Evolutionary conservation across 2,329 filamentous ascomycete species (phyloP).

Genomic region (Myriosclerotinia scirpicola): DNA sequence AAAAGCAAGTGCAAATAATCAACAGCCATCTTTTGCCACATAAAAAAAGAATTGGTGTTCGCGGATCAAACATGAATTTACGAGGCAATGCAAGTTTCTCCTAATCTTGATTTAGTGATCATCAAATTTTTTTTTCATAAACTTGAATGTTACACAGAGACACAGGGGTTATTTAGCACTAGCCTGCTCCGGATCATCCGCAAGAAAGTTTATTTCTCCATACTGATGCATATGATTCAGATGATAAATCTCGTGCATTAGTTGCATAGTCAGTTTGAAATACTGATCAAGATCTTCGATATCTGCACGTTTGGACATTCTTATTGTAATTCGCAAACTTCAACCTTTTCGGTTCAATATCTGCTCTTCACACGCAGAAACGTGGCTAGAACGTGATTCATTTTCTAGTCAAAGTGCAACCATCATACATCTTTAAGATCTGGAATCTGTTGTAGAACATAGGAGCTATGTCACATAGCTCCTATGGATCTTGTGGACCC

Average conservation of each 20-base stretch:
- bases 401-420: too few species aligned
- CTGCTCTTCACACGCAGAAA: neutral
- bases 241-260: slow-evolving; percentile 8
- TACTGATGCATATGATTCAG: slow-evolving; percentile 5
- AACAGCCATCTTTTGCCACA: slow-evolving; percentile 12
- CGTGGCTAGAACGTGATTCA: slow-evolving; percentile 5
- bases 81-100: too few species aligned
- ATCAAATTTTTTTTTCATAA: neutral
- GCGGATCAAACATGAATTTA: slow-evolving; percentile 13
- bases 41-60: slow-evolving; percentile 3
- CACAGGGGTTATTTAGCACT: neutral
- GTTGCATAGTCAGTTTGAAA: too few species aligned
- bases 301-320: slow-evolving; percentile 6
- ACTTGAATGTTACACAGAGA: too few species aligned
- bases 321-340: slow-evolving; percentile 1
- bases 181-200: slow-evolving; percentile 8
- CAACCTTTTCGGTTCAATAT: slow-evolving; percentile 4
- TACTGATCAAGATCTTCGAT: neutral
- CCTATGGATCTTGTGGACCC: neutral
- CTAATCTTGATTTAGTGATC: neutral
- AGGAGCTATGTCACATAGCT: neutral
- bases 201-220: neutral
- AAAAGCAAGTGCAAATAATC: slow-evolving; percentile 8
- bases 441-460: neutral
- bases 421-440: neutral